These are phyloP conservation scores for Mycoemilia scoparia DNA, from an alignment of 192 early-diverging fungal species.

Conservation along the genomic window DNA sequence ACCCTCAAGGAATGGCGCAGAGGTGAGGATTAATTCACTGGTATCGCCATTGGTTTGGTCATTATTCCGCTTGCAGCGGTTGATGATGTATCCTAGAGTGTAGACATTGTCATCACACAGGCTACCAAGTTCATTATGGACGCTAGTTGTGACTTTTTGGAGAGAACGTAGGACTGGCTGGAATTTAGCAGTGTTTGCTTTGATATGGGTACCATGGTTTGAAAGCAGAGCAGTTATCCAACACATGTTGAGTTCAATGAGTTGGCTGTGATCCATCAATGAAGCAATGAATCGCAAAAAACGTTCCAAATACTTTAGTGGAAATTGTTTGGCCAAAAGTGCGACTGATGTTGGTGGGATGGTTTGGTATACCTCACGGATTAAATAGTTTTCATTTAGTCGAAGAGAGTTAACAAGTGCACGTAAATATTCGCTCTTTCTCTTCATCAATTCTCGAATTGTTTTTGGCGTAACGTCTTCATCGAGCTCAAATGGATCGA, in stretches of 20 bases:
- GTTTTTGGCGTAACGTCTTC: conserved; percentile 86
- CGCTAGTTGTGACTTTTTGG: conserved; percentile 44
- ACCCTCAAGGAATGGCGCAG: no score
- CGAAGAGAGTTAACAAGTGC: conserved; percentile 87
- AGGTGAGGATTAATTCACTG: no score
- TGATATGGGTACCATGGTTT: conserved; percentile 59
- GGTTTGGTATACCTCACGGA: conserved; percentile 56
- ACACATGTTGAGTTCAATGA: conserved; percentile 71
- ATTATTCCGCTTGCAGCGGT: conserved; percentile 26
- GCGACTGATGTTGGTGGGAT: conserved; percentile 61
- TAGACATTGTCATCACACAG: conserved; percentile 29
- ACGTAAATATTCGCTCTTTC: conserved; percentile 60
- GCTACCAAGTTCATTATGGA: conserved; percentile 28
- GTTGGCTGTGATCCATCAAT: conserved; percentile 61
- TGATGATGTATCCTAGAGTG: conserved; percentile 14
- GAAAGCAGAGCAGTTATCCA: conserved; percentile 64
- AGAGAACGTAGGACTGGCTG: conserved; percentile 61
- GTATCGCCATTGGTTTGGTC: no score
- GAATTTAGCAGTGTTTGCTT: conserved; percentile 39
- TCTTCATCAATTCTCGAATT: conserved; percentile 47
- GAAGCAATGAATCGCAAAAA: conserved; percentile 67
- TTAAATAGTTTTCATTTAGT: conserved; percentile 67
- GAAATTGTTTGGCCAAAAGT: conserved; percentile 62
- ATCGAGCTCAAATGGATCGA: conserved; percentile 98
- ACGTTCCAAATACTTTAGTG: conserved; percentile 69